Conservation (phyloP, 23 red algal species). For the Gracilariopsis chorda region DNA sequence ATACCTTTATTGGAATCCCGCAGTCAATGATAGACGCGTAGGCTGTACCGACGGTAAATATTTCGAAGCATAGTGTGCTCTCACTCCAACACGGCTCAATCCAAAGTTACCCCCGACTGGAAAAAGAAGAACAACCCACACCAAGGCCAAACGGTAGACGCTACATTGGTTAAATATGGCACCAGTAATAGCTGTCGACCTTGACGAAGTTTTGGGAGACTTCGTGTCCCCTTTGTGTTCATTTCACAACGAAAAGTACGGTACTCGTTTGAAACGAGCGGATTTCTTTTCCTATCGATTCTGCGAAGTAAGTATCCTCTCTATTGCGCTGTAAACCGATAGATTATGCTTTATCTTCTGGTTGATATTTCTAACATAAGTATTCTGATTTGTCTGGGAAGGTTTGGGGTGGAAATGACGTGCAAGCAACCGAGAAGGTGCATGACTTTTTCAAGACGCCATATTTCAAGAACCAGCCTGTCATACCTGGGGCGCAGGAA, state of each 20-base stretch:
- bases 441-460: constrained; percentile 70
- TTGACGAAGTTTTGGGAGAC: constrained; percentile 72
- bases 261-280: constrained; percentile 11
- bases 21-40: too few relatives aligned
- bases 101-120: too few relatives aligned
- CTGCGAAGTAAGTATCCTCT: constrained; percentile 58
- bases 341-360: background rate
- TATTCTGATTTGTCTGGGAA: constrained; percentile 35
- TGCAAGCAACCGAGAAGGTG: constrained; percentile 58
- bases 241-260: constrained; percentile 70
- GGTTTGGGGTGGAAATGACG: constrained; percentile 89
- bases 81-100: too few relatives aligned
- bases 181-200: constrained; percentile 64
- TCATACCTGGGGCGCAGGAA: constrained; percentile 72
- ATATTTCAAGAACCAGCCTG: constrained; percentile 48
- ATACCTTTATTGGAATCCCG: too few relatives aligned
- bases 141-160: too few relatives aligned
- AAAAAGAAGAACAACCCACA: too few relatives aligned
- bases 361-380: background rate
- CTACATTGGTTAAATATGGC: too few relatives aligned
- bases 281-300: constrained; percentile 62
- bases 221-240: constrained; percentile 50
- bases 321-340: background rate
- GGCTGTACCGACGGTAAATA: too few relatives aligned
- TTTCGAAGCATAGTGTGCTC: too few relatives aligned